Percentiles rank a stretch among this genome's conserved stretches.
Conservation (phyloP, 176 grass and related monocot genomes). For the Lolium perenne region DNA sequence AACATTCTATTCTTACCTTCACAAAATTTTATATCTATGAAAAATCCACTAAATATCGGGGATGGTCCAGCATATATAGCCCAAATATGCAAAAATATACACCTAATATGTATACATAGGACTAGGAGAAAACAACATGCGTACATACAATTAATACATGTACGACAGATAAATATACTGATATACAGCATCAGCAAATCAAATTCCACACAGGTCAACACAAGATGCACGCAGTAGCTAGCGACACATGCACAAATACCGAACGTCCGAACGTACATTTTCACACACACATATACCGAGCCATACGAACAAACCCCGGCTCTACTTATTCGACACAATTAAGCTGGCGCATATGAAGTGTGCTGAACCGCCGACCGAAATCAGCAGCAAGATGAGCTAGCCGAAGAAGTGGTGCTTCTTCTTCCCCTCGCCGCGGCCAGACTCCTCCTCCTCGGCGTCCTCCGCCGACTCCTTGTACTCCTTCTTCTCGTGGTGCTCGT, state of each 20-base stretch:
- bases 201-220: neutral
- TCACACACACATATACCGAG: neutral
- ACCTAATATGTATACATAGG: no score
- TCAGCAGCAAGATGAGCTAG: slow-evolving; percentile 5
- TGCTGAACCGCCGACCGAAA: neutral
- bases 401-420: slow-evolving; percentile 81
- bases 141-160: no score
- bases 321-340: neutral
- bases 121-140: no score
- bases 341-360: neutral
- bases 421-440: slow-evolving; percentile 50
- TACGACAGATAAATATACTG: no score
- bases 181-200: neutral
- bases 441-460: slow-evolving; percentile 58
- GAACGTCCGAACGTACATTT: neutral
- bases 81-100: no score
- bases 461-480: slow-evolving; percentile 51
- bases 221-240: neutral
- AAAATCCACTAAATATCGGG: no score
- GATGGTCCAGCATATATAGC: no score
- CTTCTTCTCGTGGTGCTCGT: slow-evolving; percentile 84
- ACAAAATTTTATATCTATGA: no score
- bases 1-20: no score
- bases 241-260: neutral
- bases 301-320: neutral